Evolutionary conservation across 257 asterid genomes (phyloP).

Genomic region (Solanum neorickii): DNA sequence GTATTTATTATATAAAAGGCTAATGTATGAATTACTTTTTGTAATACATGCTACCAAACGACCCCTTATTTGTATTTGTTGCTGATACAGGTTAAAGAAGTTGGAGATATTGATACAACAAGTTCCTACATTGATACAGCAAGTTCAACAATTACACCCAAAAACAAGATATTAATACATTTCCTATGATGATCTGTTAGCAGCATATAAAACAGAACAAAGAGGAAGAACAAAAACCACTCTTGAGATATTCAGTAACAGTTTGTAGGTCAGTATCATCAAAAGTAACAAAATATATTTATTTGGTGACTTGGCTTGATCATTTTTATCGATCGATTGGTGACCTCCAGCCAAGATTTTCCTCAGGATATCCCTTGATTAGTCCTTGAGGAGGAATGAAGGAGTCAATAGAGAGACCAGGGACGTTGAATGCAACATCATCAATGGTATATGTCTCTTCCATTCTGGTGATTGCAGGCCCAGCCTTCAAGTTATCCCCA

Average conservation of each 20-base stretch:
- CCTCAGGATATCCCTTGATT: slow-evolving; percentile 28
- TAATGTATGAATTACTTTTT: no score
- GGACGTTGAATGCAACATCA: slow-evolving; percentile 65
- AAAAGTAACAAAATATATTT: background rate
- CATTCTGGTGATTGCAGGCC: slow-evolving; percentile 56
- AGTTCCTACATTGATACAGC: background rate
- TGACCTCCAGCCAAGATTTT: slow-evolving; percentile 41
- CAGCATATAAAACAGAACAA: background rate
- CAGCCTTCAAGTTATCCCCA: slow-evolving; percentile 50
- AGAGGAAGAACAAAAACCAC: background rate
- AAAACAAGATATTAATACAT: background rate
- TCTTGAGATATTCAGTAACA: background rate
- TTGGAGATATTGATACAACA: background rate
- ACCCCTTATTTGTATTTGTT: background rate
- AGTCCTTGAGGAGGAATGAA: slow-evolving; percentile 73
- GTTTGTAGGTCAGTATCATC: background rate
- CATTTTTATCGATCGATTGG: slow-evolving; percentile 7
- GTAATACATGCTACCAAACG: background rate
- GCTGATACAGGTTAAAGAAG: background rate
- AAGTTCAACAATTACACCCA: background rate
- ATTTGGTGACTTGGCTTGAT: background rate
- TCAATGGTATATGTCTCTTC: slow-evolving; percentile 67
- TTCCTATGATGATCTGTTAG: background rate
- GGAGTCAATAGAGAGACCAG: slow-evolving; percentile 57
- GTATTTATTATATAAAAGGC: background rate